Conservation (phyloP, 1,139 yeast genomes). For the Yamadazyma diospyri region DNA sequence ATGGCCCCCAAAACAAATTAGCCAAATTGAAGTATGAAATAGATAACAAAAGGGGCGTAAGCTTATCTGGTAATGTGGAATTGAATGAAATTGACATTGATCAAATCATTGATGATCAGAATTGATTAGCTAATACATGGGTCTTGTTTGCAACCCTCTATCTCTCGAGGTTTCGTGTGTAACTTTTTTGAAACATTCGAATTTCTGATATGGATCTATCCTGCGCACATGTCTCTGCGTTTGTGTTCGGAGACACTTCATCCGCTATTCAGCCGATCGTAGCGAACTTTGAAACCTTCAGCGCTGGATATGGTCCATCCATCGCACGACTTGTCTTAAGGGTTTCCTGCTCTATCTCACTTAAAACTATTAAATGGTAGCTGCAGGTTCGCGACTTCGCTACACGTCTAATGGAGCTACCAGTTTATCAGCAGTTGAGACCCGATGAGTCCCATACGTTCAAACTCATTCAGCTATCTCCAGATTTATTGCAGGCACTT, state of each 20-base stretch:
- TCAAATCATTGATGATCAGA: slow-evolving; percentile 58
- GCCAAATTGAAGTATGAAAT: slow-evolving; percentile 45
- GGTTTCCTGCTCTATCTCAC: no score
- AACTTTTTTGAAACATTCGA: no score
- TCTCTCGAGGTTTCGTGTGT: no score
- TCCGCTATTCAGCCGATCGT: no score
- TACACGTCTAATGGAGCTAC: slow-evolving; percentile 5
- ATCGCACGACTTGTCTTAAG: no score
- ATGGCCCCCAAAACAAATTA: slow-evolving; percentile 60
- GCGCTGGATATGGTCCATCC: no score
- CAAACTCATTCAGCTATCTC: slow-evolving; percentile 58
- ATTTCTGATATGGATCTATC: no score
- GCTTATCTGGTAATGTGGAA: slow-evolving; percentile 63
- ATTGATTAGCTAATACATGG: slow-evolving; percentile 32
- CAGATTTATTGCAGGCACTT: slow-evolving; percentile 47
- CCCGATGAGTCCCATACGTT: slow-evolving; percentile 29
- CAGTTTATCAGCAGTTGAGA: slow-evolving; percentile 26
- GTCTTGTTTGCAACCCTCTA: slow-evolving; percentile 1
- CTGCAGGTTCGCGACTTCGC: no score
- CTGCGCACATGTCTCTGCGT: no score
- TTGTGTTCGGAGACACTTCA: no score
- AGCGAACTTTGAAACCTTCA: no score
- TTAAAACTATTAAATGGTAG: no score
- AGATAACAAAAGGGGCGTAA: slow-evolving; percentile 44
- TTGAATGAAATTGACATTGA: slow-evolving; percentile 70